Evolutionary conservation across 768 basidiomycete species (phyloP).

Genomic region (Russula compacta): DNA sequence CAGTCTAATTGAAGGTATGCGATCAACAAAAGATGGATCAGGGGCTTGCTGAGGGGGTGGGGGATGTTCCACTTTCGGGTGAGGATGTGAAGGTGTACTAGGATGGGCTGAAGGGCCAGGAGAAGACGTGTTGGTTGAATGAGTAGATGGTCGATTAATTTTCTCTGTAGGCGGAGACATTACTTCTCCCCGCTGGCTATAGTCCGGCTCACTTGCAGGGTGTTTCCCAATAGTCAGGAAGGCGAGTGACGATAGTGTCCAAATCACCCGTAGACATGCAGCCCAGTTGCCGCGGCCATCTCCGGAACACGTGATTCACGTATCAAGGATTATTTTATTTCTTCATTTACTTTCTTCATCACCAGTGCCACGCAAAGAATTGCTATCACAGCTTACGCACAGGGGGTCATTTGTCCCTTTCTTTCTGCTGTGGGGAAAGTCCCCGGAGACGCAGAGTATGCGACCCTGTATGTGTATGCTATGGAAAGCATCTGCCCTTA

Average conservation of each 20-base stretch:
- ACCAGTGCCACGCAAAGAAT: slow-evolving; percentile 61
- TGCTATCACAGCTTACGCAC: slow-evolving; percentile 80
- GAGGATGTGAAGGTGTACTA: background rate
- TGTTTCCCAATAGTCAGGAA: background rate
- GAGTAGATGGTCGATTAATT: background rate
- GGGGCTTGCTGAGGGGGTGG: slow-evolving; percentile 11
- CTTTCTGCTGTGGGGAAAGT: slow-evolving; percentile 82
- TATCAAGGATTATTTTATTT: background rate
- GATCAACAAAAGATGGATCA: slow-evolving; percentile 11
- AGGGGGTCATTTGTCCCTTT: slow-evolving; percentile 40
- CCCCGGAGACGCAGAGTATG: slow-evolving; percentile 79
- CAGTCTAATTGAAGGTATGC: slow-evolving; percentile 15
- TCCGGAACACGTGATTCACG: slow-evolving; percentile 9
- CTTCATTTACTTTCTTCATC: slow-evolving; percentile 23
- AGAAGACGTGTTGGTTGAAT: background rate
- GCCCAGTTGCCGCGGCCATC: background rate
- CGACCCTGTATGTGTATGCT: slow-evolving; percentile 33
- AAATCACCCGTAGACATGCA: background rate
- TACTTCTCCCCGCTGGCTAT: background rate
- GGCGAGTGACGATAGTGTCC: background rate
- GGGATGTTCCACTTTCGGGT: slow-evolving; percentile 5
- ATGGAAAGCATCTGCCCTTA: slow-evolving; percentile 70
- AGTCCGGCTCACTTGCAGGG: background rate
- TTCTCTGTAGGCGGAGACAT: slow-evolving; percentile 9
- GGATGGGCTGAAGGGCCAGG: slow-evolving; percentile 1